These are phyloP conservation scores for Diplotaxis tenuifolia DNA, from an alignment of 345 rosid genomes.

Conservation along the genomic window DNA sequence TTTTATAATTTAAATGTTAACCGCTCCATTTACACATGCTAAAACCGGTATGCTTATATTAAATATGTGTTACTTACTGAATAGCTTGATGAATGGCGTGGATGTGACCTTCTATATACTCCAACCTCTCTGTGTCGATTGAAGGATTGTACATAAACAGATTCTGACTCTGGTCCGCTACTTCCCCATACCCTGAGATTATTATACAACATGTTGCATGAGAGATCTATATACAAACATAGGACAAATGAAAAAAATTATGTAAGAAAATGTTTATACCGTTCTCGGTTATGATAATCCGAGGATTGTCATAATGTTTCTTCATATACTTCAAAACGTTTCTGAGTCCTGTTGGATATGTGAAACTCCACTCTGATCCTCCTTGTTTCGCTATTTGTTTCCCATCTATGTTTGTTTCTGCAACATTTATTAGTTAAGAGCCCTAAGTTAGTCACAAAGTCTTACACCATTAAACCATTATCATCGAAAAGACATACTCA, in stretches of 20 bases:
- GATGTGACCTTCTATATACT: constrained; percentile 38
- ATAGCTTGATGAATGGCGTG: constrained; percentile 40
- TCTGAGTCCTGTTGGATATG: constrained; percentile 38
- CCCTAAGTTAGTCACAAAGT: constrained; percentile 13
- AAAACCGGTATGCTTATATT: too few species aligned
- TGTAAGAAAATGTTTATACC: constrained; percentile 20
- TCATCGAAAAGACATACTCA: constrained; percentile 29
- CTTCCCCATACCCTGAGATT: constrained; percentile 34
- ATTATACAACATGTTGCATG: constrained; percentile 1
- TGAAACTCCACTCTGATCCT: constrained; percentile 43
- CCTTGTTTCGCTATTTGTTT: constrained; percentile 39
- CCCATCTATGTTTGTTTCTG: constrained; percentile 39
- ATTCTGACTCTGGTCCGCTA: constrained; percentile 30
- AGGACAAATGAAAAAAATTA: background rate
- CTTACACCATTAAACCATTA: background rate
- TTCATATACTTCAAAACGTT: constrained; percentile 36
- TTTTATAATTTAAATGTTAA: too few species aligned
- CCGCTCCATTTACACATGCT: background rate
- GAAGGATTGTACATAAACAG: constrained; percentile 34
- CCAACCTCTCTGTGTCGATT: constrained; percentile 34
- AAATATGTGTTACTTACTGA: constrained; percentile 27
- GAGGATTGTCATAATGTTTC: constrained; percentile 30
- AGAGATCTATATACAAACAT: background rate
- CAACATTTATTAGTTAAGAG: background rate
- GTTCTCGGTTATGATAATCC: constrained; percentile 29